These are phyloP conservation scores for Fusarium tjaetaba DNA, from an alignment of 2,329 filamentous ascomycete species.

Conservation along the genomic window DNA sequence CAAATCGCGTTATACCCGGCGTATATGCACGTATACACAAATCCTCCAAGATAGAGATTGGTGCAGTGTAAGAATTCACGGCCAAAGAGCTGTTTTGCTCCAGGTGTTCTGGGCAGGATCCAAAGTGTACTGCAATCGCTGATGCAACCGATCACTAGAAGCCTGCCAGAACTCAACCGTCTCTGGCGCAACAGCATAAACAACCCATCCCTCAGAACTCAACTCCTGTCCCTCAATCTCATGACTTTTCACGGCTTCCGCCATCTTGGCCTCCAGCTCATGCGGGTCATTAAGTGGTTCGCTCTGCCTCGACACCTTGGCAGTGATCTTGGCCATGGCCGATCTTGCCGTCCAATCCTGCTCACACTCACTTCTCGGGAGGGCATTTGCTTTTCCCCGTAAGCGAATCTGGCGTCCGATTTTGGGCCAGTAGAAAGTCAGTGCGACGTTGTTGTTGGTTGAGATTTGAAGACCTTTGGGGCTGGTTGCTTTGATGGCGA, in stretches of 20 bases:
- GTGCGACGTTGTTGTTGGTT: neutral
- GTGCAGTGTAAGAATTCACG: rapidly evolving
- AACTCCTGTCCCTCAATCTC: neutral
- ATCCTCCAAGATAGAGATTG: neutral
- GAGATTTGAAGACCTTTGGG: slow-evolving; percentile 6
- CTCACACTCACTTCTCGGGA: neutral
- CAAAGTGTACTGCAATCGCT: neutral
- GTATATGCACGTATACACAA: neutral
- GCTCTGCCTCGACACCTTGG: slow-evolving; percentile 9
- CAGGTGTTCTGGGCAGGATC: neutral
- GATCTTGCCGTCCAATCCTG: slow-evolving; percentile 5
- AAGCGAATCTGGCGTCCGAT: slow-evolving; percentile 3
- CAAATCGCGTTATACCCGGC: neutral
- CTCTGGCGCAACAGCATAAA: slow-evolving; percentile 1
- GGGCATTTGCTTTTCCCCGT: neutral
- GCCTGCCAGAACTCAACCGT: slow-evolving; percentile 14
- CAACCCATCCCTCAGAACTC: neutral
- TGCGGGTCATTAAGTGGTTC: neutral
- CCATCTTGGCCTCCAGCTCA: neutral
- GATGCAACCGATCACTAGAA: slow-evolving; percentile 6
- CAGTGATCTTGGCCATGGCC: slow-evolving; percentile 1
- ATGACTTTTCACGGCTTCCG: neutral
- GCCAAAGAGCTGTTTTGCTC: neutral
- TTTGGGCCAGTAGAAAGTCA: slow-evolving; percentile 15
- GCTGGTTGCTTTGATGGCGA: slow-evolving; percentile 2